Conservation (phyloP, 2,329 filamentous ascomycete species). For the Bipolaris cookei region DNA sequence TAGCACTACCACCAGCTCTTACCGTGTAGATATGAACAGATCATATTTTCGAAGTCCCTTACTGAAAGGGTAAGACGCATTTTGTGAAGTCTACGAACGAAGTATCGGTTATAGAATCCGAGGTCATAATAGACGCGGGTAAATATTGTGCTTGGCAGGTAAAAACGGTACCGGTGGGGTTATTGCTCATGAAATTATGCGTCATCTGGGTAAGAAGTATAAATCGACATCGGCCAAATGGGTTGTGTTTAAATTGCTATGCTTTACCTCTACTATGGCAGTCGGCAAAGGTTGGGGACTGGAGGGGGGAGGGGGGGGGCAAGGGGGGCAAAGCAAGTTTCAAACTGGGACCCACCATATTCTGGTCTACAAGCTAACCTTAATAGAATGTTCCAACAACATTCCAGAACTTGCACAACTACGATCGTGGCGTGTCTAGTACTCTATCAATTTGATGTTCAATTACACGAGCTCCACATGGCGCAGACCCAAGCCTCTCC, state of each 20-base stretch:
- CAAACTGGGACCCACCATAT: neutral
- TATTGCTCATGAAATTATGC: neutral
- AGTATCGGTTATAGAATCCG: neutral
- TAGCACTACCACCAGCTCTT: too few species aligned
- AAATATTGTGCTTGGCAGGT: neutral
- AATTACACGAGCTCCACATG: conserved; percentile 9
- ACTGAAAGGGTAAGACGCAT: neutral
- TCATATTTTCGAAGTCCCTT: neutral
- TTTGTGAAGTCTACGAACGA: neutral
- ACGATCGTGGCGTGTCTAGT: neutral
- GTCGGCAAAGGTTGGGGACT: neutral
- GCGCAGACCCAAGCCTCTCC: conserved; percentile 14
- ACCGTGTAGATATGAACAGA: too few species aligned
- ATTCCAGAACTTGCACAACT: neutral
- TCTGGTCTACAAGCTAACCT: neutral
- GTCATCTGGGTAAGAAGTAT: neutral
- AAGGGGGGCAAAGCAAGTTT: neutral
- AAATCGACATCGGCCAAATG: neutral
- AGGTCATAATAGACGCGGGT: neutral
- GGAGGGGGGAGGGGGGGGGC: too few species aligned
- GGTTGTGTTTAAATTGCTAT: neutral
- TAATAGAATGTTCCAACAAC: neutral
- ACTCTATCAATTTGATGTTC: neutral
- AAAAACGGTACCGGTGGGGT: neutral
- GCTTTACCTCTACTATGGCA: neutral